Evolutionary conservation across 1,284 basidiomycete genomes (phyloP).

Genomic region (Heterobasidion annosum): DNA sequence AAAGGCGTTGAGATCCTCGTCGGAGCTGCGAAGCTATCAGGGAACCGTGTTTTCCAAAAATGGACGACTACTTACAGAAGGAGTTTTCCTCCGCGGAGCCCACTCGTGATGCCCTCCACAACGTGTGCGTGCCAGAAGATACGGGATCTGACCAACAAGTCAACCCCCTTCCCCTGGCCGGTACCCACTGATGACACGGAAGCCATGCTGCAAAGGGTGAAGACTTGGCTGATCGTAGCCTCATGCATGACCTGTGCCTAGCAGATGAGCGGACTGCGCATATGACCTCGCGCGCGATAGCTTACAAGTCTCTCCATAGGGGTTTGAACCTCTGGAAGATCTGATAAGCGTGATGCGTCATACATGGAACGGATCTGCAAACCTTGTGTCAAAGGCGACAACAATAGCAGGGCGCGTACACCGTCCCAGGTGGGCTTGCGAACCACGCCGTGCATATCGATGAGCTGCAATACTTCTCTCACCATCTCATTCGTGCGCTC

Average conservation of each 20-base stretch:
- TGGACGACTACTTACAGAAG: conserved; percentile 44
- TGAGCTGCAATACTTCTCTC: conserved; percentile 63
- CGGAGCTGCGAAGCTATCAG: conserved; percentile 29
- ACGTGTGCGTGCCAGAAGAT: conserved; percentile 84
- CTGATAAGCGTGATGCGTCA: conserved; percentile 8
- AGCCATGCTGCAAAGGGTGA: conserved; percentile 56
- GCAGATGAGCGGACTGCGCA: background rate
- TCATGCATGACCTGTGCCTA: conserved; percentile 45
- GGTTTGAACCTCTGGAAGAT: conserved; percentile 30
- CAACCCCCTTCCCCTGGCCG: conserved; percentile 46
- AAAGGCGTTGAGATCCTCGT: conserved; percentile 64
- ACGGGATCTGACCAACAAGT: conserved; percentile 58
- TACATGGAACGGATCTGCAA: conserved; percentile 11
- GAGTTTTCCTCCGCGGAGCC: conserved; percentile 70
- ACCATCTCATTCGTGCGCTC: conserved; percentile 48
- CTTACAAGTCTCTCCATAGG: conserved; percentile 44
- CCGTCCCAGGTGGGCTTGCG: conserved; percentile 84
- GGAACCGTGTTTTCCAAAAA: background rate
- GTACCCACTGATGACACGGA: conserved; percentile 34
- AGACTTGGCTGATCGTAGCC: conserved; percentile 54
- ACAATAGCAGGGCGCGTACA: conserved; percentile 64
- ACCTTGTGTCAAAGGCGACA: conserved; percentile 80
- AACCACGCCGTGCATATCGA: conserved; percentile 72
- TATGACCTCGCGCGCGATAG: conserved; percentile 1
- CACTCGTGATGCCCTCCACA: conserved; percentile 74